Evolutionary conservation across 2,329 filamentous ascomycete species (phyloP).

Genomic region (Stachybotrys chartarum): DNA sequence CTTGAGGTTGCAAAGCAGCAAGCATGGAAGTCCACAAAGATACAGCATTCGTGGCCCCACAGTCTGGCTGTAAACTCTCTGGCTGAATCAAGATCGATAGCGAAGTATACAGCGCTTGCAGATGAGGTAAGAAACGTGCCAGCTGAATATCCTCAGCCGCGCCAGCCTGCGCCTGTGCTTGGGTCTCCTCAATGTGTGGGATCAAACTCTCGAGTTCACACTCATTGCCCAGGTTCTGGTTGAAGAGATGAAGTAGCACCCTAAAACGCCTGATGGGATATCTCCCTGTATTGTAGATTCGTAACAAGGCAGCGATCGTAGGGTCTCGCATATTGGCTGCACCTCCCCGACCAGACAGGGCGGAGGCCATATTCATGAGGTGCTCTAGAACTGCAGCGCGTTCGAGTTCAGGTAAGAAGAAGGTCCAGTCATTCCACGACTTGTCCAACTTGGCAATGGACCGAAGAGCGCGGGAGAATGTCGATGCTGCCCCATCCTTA

Average conservation of each 20-base stretch:
- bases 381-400: conserved; percentile 55
- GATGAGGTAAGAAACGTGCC: conserved; percentile 37
- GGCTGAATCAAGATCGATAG: conserved; percentile 33
- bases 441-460: conserved; percentile 53
- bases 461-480: conserved; percentile 51
- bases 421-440: conserved; percentile 50
- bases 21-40: conserved; percentile 37
- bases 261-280: conserved; percentile 48
- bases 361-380: conserved; percentile 43
- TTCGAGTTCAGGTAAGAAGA: conserved; percentile 42
- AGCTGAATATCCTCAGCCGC: conserved; percentile 39
- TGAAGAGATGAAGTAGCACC: conserved; percentile 41
- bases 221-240: conserved; percentile 38
- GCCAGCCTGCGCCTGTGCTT: conserved; percentile 26
- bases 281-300: conserved; percentile 39
- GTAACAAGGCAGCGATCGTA: conserved; percentile 38
- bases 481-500: conserved; percentile 38
- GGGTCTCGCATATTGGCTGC: conserved; percentile 36
- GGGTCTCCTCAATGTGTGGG: conserved; percentile 29
- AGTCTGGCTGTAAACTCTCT: conserved; percentile 19
- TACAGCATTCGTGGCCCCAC: conserved; percentile 29
- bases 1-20: conserved; percentile 26
- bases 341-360: conserved; percentile 22
- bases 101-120: conserved; percentile 37
- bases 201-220: conserved; percentile 30